These are phyloP conservation scores for Euphorbia tirucalli DNA, from an alignment of 345 rosid species.

Conservation along the genomic window DNA sequence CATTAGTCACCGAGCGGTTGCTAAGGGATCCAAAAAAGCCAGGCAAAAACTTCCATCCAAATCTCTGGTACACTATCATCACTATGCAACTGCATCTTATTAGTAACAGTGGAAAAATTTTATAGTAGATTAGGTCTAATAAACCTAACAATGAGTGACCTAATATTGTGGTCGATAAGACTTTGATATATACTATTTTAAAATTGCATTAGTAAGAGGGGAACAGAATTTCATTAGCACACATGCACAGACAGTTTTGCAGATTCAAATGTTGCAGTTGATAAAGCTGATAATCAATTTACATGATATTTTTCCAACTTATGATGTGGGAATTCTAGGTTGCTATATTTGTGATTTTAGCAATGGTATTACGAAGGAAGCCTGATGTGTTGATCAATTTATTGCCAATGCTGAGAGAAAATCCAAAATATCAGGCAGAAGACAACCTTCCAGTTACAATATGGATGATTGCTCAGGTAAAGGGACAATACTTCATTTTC, in stretches of 20 bases:
- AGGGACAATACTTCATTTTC: neutral
- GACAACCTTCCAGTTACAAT: constrained; percentile 14
- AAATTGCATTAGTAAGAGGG: too few species aligned
- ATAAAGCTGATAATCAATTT: too few species aligned
- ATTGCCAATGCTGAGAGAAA: constrained; percentile 12
- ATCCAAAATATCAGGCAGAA: constrained; percentile 17
- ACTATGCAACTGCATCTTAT: too few species aligned
- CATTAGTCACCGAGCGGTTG: constrained; percentile 5
- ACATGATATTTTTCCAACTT: neutral
- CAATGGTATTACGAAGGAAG: constrained; percentile 8
- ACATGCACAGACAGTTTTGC: too few species aligned
- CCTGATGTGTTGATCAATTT: constrained; percentile 17
- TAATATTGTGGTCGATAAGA: too few species aligned
- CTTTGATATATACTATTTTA: too few species aligned
- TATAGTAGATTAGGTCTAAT: too few species aligned
- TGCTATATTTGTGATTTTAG: constrained; percentile 16
- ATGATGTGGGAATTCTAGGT: neutral
- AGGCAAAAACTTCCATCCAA: constrained; percentile 12
- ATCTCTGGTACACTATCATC: constrained; percentile 15
- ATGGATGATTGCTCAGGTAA: constrained; percentile 21
- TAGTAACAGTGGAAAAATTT: too few species aligned
- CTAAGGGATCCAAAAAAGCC: constrained; percentile 13
- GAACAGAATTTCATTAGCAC: too few species aligned
- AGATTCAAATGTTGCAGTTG: neutral
- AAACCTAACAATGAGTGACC: too few species aligned